Evolutionary conservation across 176 grass and related monocot species (phyloP).

Genomic region (Zizania latifolia): DNA sequence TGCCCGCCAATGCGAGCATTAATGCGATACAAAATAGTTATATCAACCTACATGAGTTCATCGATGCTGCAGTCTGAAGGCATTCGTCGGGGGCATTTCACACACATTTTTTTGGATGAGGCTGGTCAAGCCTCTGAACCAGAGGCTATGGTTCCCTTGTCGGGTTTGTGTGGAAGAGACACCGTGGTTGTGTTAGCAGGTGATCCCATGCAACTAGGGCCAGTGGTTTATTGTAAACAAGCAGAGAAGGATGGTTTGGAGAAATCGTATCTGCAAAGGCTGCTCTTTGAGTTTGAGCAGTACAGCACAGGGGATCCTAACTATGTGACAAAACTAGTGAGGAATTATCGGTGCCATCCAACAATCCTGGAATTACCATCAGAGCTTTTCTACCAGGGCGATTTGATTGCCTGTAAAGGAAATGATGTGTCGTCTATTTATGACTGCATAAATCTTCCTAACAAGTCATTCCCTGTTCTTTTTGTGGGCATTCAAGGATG

Average conservation of each 20-base stretch:
- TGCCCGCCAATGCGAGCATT: slow-evolving; percentile 78
- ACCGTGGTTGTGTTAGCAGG: slow-evolving; percentile 91
- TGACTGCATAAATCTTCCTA: slow-evolving; percentile 57
- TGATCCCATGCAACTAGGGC: slow-evolving; percentile 85
- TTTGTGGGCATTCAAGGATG: slow-evolving; percentile 94
- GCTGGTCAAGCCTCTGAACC: slow-evolving; percentile 92
- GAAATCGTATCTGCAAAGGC: slow-evolving; percentile 61
- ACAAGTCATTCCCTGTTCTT: slow-evolving; percentile 83
- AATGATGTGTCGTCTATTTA: slow-evolving; percentile 41
- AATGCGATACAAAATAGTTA: slow-evolving; percentile 62
- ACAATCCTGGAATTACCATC: slow-evolving; percentile 89
- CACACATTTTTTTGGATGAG: slow-evolving; percentile 93
- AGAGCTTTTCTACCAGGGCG: slow-evolving; percentile 65
- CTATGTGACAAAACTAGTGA: slow-evolving; percentile 73
- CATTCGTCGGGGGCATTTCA: slow-evolving; percentile 67
- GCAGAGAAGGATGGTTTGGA: slow-evolving; percentile 65
- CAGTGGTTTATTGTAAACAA: slow-evolving; percentile 65
- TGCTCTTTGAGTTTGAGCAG: slow-evolving; percentile 52
- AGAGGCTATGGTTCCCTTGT: slow-evolving; percentile 79
- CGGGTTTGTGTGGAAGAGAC: slow-evolving; percentile 48
- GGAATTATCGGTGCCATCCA: slow-evolving; percentile 91
- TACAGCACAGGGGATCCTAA: slow-evolving; percentile 50
- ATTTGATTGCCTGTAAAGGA: slow-evolving; percentile 67
- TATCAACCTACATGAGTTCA: slow-evolving; percentile 85
- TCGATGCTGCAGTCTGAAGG: slow-evolving; percentile 60